Base-by-base conservation (phyloP, 2,329 filamentous ascomycete species). In the Paraphoma sp. region DNA sequence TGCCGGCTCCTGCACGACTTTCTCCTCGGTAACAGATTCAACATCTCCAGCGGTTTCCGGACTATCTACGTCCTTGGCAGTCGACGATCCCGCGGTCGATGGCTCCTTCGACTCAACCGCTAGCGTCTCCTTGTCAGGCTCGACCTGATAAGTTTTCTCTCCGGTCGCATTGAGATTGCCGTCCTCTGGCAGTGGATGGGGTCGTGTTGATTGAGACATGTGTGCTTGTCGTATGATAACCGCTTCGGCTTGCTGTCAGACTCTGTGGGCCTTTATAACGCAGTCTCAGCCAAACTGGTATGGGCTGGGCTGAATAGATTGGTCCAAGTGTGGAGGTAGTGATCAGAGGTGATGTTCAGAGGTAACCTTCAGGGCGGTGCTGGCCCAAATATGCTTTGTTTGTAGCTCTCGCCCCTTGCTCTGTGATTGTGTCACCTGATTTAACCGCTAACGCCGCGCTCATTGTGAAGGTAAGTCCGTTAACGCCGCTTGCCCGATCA, bases 11-110 rank as follows among this genome's bases (percentile, higher is more conserved):
- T 38, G 29, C n/a, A 38, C 29, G 45, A 1, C 45, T 14, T 48
- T 38, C 17, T 54, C 12, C 44, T 57, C 11, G 47, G 51, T 46
- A 57, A 29, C 46, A 51, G 51, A n/a, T 54, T 38, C 51, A 51
- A 47, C 51, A 7, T 57, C 55, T 54, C 42, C 31, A 40, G 36
- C 12, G 28, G 12, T 49, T 49, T 49, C 33, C 16, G 33, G 46
- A 40, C 40, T 43, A 30, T 53, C 29, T 54, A 57, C 45, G 51
- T 45, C 51, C 51, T 57, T 50, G 51, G n/a, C 45, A 46, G 36
- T 50, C 51, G 45, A 54, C 38, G 50, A 54, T 46, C 51, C 45
- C 45, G 47, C 49, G 44, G 17, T 46, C 29, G 55, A 54, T 38
- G 46, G 29, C 41, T 54, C 51, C 36, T 46, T 54, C 43, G 54